Conservation (phyloP, 257 asterid genomes). For the Scutellaria galericulata region DNA sequence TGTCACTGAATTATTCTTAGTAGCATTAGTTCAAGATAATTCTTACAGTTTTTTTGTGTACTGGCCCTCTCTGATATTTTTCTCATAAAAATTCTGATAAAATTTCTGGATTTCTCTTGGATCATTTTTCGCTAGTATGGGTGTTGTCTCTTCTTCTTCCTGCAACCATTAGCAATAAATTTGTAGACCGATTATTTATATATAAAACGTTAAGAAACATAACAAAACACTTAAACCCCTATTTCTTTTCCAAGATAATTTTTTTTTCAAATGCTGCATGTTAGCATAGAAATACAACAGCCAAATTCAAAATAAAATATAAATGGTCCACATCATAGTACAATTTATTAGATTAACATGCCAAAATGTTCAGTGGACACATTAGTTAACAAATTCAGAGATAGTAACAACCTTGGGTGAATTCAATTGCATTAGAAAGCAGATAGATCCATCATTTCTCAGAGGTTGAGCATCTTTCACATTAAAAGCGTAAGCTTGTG, state of each 20-base stretch:
- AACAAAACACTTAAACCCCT: not conserved
- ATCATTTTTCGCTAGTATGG: constrained; percentile 59
- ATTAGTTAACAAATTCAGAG: constrained; percentile 18
- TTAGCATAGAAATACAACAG: constrained; percentile 29
- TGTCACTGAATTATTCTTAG: not conserved
- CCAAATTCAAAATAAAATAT: not conserved
- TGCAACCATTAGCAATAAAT: constrained; percentile 39
- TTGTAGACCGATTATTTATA: not conserved
- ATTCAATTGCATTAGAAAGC: constrained; percentile 94
- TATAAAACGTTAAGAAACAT: constrained; percentile 7
- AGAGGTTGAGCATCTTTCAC: constrained; percentile 90
- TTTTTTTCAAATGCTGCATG: constrained; percentile 53
- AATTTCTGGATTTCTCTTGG: constrained; percentile 71
- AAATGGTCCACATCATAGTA: constrained; percentile 27
- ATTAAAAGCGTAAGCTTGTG: constrained; percentile 85
- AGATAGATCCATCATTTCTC: constrained; percentile 93
- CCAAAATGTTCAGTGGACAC: constrained; percentile 10
- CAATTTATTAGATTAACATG: constrained; percentile 25
- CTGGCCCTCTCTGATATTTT: constrained; percentile 80
- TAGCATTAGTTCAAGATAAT: constrained; percentile 28
- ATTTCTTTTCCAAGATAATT: constrained; percentile 30
- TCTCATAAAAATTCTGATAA: constrained; percentile 72
- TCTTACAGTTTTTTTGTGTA: constrained; percentile 86
- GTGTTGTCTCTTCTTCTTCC: constrained; percentile 73
- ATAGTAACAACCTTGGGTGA: constrained; percentile 74